Conservation (phyloP, 2,329 filamentous ascomycete genomes). For the Calonectria honghensis region DNA sequence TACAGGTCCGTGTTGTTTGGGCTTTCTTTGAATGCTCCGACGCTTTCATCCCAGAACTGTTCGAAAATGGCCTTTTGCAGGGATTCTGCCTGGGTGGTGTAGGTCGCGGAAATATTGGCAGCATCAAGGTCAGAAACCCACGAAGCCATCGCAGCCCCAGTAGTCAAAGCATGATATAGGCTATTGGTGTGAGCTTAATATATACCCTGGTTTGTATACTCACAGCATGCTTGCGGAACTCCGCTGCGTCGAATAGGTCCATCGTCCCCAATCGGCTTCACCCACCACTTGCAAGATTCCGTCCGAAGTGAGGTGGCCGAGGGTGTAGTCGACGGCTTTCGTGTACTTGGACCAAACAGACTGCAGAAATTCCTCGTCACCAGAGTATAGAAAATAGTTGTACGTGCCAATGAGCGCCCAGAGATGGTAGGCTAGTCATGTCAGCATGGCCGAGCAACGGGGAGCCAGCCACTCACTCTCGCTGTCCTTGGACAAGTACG, state of each 20-base stretch:
- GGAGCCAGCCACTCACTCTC: neutral
- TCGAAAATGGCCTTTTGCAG: conserved; percentile 8
- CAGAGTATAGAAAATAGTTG: conserved; percentile 18
- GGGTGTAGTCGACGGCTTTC: neutral
- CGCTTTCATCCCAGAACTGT: neutral
- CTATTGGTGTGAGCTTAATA: neutral
- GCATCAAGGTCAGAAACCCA: conserved; percentile 5
- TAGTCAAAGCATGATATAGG: conserved; percentile 2
- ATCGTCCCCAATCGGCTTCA: conserved; percentile 24
- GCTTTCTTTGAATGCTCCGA: conserved; percentile 14
- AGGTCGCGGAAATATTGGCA: neutral
- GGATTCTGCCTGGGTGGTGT: neutral
- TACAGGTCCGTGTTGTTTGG: conserved; percentile 6
- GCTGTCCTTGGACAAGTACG: conserved; percentile 8
- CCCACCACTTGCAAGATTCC: conserved; percentile 41
- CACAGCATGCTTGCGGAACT: conserved; percentile 34
- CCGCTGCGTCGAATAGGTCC: conserved; percentile 13
- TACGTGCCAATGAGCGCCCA: conserved; percentile 17
- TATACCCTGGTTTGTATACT: accelerated
- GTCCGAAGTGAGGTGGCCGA: neutral
- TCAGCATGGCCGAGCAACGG: neutral
- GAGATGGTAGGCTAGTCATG: neutral
- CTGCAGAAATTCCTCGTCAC: neutral
- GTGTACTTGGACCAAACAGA: conserved; percentile 1
- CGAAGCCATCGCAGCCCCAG: conserved; percentile 10